A percentile compares a stretch with the other conserved stretches of the same genome.
phyloP scores from a whole-genome alignment of 345 rosid genomes.

The Populus euphratica region DNA sequence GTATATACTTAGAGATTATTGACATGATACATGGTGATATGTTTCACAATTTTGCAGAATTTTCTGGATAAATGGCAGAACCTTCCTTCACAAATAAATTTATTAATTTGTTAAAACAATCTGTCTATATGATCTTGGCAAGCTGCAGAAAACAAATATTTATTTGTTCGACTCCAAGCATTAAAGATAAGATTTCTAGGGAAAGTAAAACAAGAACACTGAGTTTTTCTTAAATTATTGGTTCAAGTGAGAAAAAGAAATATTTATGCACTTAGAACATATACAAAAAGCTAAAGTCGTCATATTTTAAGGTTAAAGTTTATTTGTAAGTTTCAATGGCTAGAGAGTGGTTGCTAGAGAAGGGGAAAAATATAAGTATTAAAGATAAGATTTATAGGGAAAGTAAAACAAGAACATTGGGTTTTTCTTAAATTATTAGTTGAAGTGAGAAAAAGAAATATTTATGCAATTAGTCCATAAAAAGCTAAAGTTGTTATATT shows the following conservation, averaged over 20 bases:
- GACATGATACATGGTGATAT: neutral
- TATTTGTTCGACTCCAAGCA: neutral
- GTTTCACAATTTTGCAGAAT: neutral
- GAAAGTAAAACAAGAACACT: neutral
- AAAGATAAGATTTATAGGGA: neutral
- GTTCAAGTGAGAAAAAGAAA: too few species aligned
- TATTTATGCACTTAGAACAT: too few species aligned
- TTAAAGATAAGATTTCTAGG: neutral
- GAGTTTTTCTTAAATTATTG: too few species aligned
- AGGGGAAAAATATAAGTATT: too few species aligned
- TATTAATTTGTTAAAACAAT: neutral
- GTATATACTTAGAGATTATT: neutral
- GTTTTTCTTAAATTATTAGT: too few species aligned
- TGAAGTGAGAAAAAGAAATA: too few species aligned
- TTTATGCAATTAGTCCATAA: too few species aligned
- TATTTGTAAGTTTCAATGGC: too few species aligned
- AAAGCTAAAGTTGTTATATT: too few species aligned
- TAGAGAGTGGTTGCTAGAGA: too few species aligned
- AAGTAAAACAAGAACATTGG: neutral
- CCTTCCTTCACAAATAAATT: neutral
- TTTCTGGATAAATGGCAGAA: neutral
- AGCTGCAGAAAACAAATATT: neutral
- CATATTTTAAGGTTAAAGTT: too few species aligned
- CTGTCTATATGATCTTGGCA: neutral
- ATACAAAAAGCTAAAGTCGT: too few species aligned